Evolutionary conservation across 257 asterid species (phyloP).

Genomic region (Handroanthus guayacan): DNA sequence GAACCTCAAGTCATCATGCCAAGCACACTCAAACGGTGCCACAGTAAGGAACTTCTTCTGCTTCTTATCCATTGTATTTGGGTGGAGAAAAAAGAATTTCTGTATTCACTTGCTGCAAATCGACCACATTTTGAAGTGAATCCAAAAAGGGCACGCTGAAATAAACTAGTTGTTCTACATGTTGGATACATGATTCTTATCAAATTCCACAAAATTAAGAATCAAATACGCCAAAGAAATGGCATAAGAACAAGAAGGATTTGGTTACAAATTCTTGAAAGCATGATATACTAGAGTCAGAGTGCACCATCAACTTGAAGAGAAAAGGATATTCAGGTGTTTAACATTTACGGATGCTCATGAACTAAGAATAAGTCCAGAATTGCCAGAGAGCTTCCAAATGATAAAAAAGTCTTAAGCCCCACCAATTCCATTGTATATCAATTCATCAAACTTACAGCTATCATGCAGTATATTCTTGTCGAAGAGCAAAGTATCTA

Average conservation of each 20-base stretch:
- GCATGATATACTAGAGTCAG: conserved; percentile 18
- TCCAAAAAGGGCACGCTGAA: conserved; percentile 5
- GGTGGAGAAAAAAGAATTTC: conserved; percentile 16
- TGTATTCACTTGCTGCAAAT: conserved; percentile 39
- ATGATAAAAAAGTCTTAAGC: conserved; percentile 17
- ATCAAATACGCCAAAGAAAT: conserved; percentile 29
- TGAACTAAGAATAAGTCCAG: conserved; percentile 35
- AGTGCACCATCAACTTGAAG: conserved; percentile 12
- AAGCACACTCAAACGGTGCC: conserved; percentile 96
- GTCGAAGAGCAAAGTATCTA: conserved; percentile 14
- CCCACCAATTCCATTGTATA: conserved; percentile 25
- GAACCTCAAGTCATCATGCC: conserved; percentile 86
- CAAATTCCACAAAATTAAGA: not conserved
- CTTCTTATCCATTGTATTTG: conserved; percentile 68
- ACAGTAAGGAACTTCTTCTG: conserved; percentile 80
- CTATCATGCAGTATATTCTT: conserved; percentile 14
- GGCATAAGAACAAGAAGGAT: conserved; percentile 13
- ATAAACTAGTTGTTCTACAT: conserved; percentile 11
- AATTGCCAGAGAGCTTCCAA: conserved; percentile 23
- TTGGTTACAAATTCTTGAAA: conserved; percentile 8
- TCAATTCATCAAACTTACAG: conserved; percentile 33
- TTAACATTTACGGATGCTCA: conserved; percentile 25
- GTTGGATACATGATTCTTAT: conserved; percentile 1
- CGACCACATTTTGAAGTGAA: conserved; percentile 23
- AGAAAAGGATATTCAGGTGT: conserved; percentile 22